These are phyloP conservation scores for Neurospora sp. DNA, from an alignment of 495 filamentous ascomycete species.

Conservation along the genomic window DNA sequence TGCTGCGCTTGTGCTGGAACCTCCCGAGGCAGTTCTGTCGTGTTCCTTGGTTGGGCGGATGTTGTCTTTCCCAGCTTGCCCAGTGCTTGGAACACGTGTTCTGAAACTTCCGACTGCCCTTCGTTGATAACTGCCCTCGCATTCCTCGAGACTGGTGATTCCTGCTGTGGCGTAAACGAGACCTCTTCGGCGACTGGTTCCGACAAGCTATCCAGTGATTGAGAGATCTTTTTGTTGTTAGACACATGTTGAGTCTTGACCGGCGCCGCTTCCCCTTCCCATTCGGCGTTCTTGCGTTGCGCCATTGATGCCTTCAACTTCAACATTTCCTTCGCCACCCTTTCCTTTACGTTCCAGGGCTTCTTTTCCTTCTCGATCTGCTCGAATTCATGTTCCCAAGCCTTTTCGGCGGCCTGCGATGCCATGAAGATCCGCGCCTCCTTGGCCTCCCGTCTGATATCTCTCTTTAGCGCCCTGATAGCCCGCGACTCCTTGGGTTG, in stretches of 20 bases:
- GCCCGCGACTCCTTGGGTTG: neutral
- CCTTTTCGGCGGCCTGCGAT: neutral
- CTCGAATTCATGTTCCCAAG: neutral
- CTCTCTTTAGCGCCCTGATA: neutral
- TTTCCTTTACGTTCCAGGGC: neutral
- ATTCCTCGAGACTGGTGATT: neutral
- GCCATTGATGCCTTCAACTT: neutral
- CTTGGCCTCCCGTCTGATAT: neutral
- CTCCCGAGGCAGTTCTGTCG: neutral
- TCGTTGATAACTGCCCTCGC: neutral
- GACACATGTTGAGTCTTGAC: too few species aligned
- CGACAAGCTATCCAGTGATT: neutral
- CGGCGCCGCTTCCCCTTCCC: too few species aligned
- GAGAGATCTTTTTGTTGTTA: too few species aligned
- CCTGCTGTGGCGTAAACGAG: neutral
- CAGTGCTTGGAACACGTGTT: neutral
- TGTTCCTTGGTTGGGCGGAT: neutral
- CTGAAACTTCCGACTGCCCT: neutral
- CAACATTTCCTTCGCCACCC: neutral
- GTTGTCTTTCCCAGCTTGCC: neutral
- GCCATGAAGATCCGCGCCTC: neutral
- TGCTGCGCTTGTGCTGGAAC: neutral
- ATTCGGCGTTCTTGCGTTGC: too few species aligned
- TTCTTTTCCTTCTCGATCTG: conserved; percentile 2
- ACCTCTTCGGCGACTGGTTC: neutral